Conservation (phyloP, 2,329 filamentous ascomycete genomes). For the Penicillium polonicum region DNA sequence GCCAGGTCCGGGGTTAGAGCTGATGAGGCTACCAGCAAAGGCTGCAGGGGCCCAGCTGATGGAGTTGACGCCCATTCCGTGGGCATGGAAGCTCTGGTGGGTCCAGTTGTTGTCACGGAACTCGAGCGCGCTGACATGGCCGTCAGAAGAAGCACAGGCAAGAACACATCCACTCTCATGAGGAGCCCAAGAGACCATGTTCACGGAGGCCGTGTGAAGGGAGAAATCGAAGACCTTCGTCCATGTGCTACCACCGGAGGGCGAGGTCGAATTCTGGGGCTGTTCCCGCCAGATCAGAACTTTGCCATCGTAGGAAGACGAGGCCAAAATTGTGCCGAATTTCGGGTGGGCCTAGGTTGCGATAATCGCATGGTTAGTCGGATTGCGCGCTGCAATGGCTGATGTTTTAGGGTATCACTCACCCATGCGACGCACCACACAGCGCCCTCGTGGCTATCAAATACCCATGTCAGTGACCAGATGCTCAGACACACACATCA, state of each 20-base stretch:
- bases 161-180: constrained; percentile 93
- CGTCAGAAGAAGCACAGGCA: constrained; percentile 90
- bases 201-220: constrained; percentile 92
- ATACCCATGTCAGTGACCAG: constrained; percentile 12
- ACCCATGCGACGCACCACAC: constrained; percentile 97
- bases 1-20: constrained; percentile 62
- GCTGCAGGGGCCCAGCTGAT: constrained; percentile 92
- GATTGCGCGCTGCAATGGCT: not conserved
- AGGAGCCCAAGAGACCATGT: constrained; percentile 96
- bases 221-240: constrained; percentile 90
- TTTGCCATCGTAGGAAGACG: constrained; percentile 93
- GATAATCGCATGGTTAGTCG: constrained; percentile 8
- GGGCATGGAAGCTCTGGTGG: constrained; percentile 84
- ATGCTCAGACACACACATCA: not conserved
- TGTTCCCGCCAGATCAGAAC: constrained; percentile 98
- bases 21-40: constrained; percentile 79
- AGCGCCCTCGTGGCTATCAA: constrained; percentile 81
- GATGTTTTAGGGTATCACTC: constrained; percentile 26
- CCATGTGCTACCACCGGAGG: constrained; percentile 59
- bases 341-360: constrained; percentile 75
- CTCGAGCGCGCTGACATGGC: constrained; percentile 88
- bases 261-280: constrained; percentile 39
- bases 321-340: constrained; percentile 96
- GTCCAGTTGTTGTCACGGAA: constrained; percentile 96
- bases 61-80: constrained; percentile 91